These are phyloP conservation scores for Jatropha curcas DNA, from an alignment of 345 rosid species.

Conservation along the genomic window DNA sequence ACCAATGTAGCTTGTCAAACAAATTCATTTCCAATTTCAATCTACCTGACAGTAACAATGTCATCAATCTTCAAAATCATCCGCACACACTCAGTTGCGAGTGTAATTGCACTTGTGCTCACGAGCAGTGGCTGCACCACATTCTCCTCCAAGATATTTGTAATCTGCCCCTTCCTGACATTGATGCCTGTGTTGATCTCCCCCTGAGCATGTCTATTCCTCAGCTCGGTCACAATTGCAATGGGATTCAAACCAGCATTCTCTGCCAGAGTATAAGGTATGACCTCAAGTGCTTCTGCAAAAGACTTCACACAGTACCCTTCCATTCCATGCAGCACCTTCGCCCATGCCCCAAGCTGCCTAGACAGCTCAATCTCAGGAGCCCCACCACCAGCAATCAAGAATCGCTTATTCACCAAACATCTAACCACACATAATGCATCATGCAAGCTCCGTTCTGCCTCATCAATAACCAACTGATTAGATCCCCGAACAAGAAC, in stretches of 20 bases:
- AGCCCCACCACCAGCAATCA: constrained; percentile 99
- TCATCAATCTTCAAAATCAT: constrained; percentile 99
- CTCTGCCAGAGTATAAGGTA: constrained; percentile 95
- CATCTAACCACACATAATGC: constrained; percentile 96
- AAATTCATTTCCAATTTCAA: not conserved
- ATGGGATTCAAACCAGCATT: constrained; percentile 97
- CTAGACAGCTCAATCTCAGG: constrained; percentile 97
- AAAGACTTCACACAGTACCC: constrained; percentile 85
- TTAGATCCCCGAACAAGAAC: constrained; percentile 96
- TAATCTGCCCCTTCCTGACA: constrained; percentile 97
- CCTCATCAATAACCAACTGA: constrained; percentile 87
- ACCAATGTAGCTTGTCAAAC: not conserved
- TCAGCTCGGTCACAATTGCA: constrained; percentile 93
- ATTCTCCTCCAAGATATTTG: constrained; percentile 97
- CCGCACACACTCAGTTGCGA: constrained; percentile 95
- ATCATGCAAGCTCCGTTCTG: constrained; percentile 96
- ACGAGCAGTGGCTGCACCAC: constrained; percentile 98
- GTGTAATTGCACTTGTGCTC: constrained; percentile 85
- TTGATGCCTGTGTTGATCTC: constrained; percentile 96
- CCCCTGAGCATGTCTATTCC: constrained; percentile 97
- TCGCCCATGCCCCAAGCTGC: constrained; percentile 99
- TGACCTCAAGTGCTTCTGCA: constrained; percentile 95
- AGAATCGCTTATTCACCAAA: constrained; percentile 80
- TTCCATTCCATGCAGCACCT: constrained; percentile 97
- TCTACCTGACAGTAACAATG: constrained; percentile 89